Base-by-base conservation (phyloP, 2,329 filamentous ascomycete genomes). In the Helotiales sp. region DNA sequence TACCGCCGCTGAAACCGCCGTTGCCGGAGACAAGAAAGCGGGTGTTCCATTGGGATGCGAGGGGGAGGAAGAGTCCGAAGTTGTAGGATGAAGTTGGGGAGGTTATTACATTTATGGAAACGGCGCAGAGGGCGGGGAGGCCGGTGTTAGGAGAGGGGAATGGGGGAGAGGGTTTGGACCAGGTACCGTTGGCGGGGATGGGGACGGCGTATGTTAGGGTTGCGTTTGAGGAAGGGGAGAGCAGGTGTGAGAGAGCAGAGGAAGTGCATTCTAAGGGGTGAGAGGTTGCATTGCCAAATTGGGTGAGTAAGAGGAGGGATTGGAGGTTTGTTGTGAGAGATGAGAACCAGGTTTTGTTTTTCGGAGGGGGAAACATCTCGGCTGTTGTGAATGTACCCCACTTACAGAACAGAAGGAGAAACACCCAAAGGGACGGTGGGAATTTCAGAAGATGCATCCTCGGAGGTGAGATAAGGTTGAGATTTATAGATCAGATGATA, bases 1-100 rank as follows among this genome's bases (percentile, higher is more conserved):
- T 80, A n/a, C 82, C 81, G 47, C 82, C 82, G 4, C 75, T 78
- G 69, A 81, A 82, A 0, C 81, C 82, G 30, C 81, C 81, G 73
- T 83, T 83, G 2, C 82, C 82, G 6, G 80, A 77, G 0, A 80
- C 79, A 5, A 74, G 72, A 59, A 79, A 78, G 28, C 77, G 68
- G 7, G 73, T 70, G 63, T 80, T 80, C 79, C 79, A 80, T 6
- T 70, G n/a, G n/a, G n/a, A n/a, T n/a, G n/a, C 68, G 28, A 10
- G 24, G n/a, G 52, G 50, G 13, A 79, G 75, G 65, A 79, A 80
- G 4, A 80, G 72, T 0, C 78, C 79, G 60, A 80, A 78, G n/a
- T 75, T 77, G 69, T 75, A 80, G 0, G 77, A 79, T 1, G 78
- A 75, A 37, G 72, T 78, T 2, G 68, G 67, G 8, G 78, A 73